These are phyloP conservation scores for Cudoniella acicularis DNA, from an alignment of 495 filamentous ascomycete species.

Conservation along the genomic window DNA sequence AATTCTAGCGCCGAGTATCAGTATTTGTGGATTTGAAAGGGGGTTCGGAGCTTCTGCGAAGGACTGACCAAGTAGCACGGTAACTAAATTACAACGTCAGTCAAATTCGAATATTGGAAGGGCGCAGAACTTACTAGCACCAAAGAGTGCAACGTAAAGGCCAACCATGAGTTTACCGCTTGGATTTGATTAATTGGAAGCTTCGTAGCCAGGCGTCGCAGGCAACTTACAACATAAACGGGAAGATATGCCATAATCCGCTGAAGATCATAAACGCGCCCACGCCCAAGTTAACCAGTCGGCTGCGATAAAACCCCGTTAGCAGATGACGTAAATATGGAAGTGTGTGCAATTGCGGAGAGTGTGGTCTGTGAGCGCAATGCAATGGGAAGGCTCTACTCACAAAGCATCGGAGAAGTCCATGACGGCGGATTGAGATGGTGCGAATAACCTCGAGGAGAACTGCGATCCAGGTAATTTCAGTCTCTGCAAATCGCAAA, in stretches of 20 bases:
- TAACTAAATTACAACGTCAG: slow-evolving; percentile 38
- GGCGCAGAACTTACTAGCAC: slow-evolving; percentile 59
- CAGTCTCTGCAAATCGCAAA: neutral
- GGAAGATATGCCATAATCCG: slow-evolving; percentile 85
- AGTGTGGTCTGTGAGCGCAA: neutral
- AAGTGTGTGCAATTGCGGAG: neutral
- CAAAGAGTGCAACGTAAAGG: slow-evolving; percentile 84
- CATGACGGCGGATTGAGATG: slow-evolving; percentile 27
- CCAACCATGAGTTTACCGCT: slow-evolving; percentile 73
- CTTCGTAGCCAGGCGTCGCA: slow-evolving; percentile 34
- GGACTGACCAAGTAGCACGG: slow-evolving; percentile 50
- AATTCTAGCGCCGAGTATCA: slow-evolving; percentile 55
- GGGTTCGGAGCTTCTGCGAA: neutral
- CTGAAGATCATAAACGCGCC: slow-evolving; percentile 86
- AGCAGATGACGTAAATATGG: slow-evolving; percentile 19
- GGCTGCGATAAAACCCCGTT: slow-evolving; percentile 48
- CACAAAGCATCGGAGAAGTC: slow-evolving; percentile 46
- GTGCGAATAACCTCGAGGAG: neutral
- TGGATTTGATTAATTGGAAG: slow-evolving; percentile 3
- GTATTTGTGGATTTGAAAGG: slow-evolving; percentile 14
- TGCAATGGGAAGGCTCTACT: no score
- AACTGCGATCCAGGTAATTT: neutral
- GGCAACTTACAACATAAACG: slow-evolving; percentile 24
- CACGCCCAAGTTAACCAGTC: slow-evolving; percentile 88
- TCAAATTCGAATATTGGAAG: neutral